Percentiles rank a stretch among this genome's conserved stretches.
phyloP scores from a whole-genome alignment of 805 yeast species.

The Sugiyamaella mastotermitis region DNA sequence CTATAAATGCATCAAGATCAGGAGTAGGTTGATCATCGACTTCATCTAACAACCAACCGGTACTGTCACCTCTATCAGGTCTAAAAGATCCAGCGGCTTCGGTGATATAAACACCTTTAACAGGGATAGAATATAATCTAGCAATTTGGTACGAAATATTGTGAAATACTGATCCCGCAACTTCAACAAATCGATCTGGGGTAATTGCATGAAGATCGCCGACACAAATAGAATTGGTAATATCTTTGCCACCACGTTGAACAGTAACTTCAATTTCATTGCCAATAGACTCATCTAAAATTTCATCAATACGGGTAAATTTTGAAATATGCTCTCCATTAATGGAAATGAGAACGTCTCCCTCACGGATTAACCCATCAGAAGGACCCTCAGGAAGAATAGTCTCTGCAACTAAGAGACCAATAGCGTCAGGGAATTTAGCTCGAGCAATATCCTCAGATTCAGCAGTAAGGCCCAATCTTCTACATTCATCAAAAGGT shows the following conservation, averaged over 20 bases:
- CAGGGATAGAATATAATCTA: conserved; percentile 75
- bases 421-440: conserved; percentile 66
- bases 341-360: conserved; percentile 74
- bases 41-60: conserved; percentile 78
- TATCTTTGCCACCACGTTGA: conserved; percentile 68
- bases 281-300: conserved; percentile 68
- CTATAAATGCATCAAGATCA: conserved; percentile 68
- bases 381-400: conserved; percentile 85
- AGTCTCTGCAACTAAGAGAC: conserved; percentile 76
- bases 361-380: conserved; percentile 65
- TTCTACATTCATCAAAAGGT: conserved; percentile 85
- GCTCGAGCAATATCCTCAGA: conserved; percentile 67
- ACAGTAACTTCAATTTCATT: conserved; percentile 48
- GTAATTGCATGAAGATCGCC: conserved; percentile 78
- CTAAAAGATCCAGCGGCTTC: conserved; percentile 72
- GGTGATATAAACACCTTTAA: conserved; percentile 73
- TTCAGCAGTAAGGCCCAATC: conserved; percentile 73
- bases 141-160: conserved; percentile 86
- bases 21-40: conserved; percentile 70
- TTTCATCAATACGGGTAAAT: conserved; percentile 76
- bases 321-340: conserved; percentile 59
- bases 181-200: conserved; percentile 74
- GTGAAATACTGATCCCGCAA: conserved; percentile 83
- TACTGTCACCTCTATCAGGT: conserved; percentile 38
- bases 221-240: conserved; percentile 46